These are phyloP conservation scores for Syzygium aqueum DNA, from an alignment of 345 rosid genomes.

Conservation along the genomic window DNA sequence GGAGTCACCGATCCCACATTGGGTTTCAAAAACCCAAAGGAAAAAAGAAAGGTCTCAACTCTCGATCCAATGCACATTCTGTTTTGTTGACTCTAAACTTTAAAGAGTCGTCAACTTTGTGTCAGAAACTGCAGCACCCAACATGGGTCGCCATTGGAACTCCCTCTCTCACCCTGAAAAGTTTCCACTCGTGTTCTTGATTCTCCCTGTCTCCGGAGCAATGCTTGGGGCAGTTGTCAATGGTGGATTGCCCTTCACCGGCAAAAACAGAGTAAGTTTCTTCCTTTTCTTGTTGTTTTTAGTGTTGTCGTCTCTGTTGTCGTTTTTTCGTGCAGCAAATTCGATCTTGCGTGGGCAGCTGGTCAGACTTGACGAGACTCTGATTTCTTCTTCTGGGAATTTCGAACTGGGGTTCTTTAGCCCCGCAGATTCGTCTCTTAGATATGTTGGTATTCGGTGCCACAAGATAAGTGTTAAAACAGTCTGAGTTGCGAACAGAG, in stretches of 20 bases:
- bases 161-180: not conserved
- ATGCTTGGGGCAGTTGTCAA: not conserved
- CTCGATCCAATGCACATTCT: not conserved
- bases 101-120: not conserved
- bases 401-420: constrained; percentile 64
- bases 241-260: not conserved
- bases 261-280: not conserved
- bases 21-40: not conserved
- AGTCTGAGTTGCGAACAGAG: constrained; percentile 71
- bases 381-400: constrained; percentile 15
- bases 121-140: not conserved
- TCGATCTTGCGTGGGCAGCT: constrained; percentile 23
- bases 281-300: constrained; percentile 9
- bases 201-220: not conserved
- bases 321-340: constrained; percentile 17
- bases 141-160: not conserved
- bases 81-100: not conserved
- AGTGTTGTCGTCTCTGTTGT: constrained; percentile 4
- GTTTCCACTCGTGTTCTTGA: not conserved
- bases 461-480: constrained; percentile 16
- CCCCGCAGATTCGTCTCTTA: constrained; percentile 22
- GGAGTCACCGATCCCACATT: not conserved
- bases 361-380: constrained; percentile 34
- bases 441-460: constrained; percentile 69
- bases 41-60: not conserved